Conservation (phyloP, 306 rosid species). For the Lathyrus tuberosus region DNA sequence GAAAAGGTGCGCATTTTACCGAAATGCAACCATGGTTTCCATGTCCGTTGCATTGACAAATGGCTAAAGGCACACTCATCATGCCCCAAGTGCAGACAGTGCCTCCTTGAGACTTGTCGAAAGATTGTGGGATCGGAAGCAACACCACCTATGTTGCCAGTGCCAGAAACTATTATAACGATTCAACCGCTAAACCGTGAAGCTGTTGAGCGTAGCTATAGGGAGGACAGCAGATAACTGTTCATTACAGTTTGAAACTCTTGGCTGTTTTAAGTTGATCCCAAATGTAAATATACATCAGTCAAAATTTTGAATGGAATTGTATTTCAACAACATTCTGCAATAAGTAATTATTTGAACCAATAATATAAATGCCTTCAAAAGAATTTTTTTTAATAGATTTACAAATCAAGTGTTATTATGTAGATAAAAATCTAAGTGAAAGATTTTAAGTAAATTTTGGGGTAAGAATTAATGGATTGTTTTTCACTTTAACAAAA, state of each 20-base stretch:
- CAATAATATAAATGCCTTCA: neutral
- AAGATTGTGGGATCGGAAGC: constrained; percentile 62
- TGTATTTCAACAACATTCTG: constrained; percentile 13
- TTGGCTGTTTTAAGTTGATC: neutral
- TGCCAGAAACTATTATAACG: constrained; percentile 49
- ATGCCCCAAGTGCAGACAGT: constrained; percentile 88
- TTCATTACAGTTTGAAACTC: constrained; percentile 11
- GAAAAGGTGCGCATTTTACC: constrained; percentile 77
- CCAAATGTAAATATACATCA: constrained; percentile 26
- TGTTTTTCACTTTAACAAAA: neutral
- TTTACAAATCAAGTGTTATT: neutral
- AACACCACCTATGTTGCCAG: constrained; percentile 24
- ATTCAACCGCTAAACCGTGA: constrained; percentile 65
- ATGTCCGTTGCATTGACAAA: constrained; percentile 77
- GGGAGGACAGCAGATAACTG: constrained; percentile 38
- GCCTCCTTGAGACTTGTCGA: constrained; percentile 68
- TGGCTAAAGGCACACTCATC: constrained; percentile 86
- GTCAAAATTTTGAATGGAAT: constrained; percentile 5
- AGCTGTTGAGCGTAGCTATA: constrained; percentile 53
- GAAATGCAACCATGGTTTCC: constrained; percentile 87
- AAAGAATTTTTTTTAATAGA: too few relatives aligned
- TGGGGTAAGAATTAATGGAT: neutral
- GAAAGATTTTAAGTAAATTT: neutral
- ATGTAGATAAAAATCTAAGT: neutral
- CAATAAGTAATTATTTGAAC: constrained; percentile 14